Evolutionary conservation across 2,329 filamentous ascomycete species (phyloP), one percentile per base, ranked within the genome.

Genomic region (Colletotrichum ledebouriae): DNA sequence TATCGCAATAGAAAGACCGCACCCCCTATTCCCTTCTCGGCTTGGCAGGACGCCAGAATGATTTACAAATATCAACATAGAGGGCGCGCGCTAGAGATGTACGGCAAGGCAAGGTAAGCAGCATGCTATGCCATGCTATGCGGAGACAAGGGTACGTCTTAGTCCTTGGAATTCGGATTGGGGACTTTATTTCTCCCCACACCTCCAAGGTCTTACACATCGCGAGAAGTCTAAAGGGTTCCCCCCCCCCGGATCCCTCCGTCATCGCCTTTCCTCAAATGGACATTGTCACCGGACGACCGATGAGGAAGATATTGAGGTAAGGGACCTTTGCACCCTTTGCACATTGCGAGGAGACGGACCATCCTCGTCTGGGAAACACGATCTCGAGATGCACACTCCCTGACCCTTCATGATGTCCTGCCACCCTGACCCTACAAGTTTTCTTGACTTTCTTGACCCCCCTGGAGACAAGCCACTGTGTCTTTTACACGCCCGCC

Each of bases 381-480:
- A 50, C 2, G 6, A 49, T 41, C 33, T 44, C 12, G 61, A 42
- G 17, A 67, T 58, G 59, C 64, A 63, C 64, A 67, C 64, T 52
- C 52, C 64, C 52, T 37, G 29, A 33, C 37, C 64, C 44, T 22
- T 47, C 49, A n/a, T 3, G n/a, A 17, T 33, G 46, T 33, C 39
- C 53, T 22, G 34, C 53, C 53, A 12, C 29, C n/a, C 39, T 22
- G 3, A 11, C 17, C 17, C 29, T 15, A 52, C 33, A 22, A 3
- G 33, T 33, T 13, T 3, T 33, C 53, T 34, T 44, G 13, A 44
- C 22, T 17, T 2, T 17, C 17, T 17, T 2, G 17, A 17, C 53
- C 17, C 34, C 11, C 15, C 34, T n/a, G 17, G 41, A 25, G 17
- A 13, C 6, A 3, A 11, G 33, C 46, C 17, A 12, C 12, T 22